These are phyloP conservation scores for Chloris gayana DNA, from an alignment of 176 grass and related monocot genomes.

Conservation along the genomic window DNA sequence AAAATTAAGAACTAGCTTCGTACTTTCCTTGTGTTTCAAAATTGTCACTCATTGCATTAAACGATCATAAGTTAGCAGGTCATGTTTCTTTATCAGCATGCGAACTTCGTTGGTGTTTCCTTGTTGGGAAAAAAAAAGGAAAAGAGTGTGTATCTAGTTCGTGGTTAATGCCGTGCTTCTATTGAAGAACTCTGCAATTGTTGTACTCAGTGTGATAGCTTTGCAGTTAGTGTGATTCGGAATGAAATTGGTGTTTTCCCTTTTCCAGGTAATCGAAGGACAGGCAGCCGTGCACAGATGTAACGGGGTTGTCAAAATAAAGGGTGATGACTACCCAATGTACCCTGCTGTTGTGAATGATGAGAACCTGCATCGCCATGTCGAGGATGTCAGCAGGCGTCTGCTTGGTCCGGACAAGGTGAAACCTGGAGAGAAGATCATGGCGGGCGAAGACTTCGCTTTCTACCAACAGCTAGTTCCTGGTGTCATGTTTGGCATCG, in stretches of 20 bases:
- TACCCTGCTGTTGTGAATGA: slow-evolving; percentile 90
- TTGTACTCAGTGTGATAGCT: neutral
- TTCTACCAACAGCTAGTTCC: slow-evolving; percentile 83
- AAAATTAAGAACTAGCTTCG: slow-evolving; percentile 3
- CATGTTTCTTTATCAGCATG: neutral
- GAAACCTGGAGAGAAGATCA: slow-evolving; percentile 67
- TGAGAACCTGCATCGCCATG: slow-evolving; percentile 56
- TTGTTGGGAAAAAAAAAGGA: neutral
- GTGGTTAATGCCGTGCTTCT: neutral
- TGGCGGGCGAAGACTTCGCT: slow-evolving; percentile 96
- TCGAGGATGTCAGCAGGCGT: slow-evolving; percentile 54
- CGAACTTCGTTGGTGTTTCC: neutral
- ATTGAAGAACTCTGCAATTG: neutral
- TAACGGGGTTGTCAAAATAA: slow-evolving; percentile 42
- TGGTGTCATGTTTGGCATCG: slow-evolving; percentile 71
- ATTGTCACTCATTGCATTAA: neutral
- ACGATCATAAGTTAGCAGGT: neutral
- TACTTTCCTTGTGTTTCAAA: neutral
- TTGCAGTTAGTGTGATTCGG: neutral
- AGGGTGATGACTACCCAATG: slow-evolving; percentile 47
- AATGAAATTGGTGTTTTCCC: neutral
- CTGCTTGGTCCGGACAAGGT: slow-evolving; percentile 74
- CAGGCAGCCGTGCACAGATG: slow-evolving; percentile 78
- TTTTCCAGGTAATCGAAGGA: slow-evolving; percentile 79
- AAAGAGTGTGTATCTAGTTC: neutral